Conservation (phyloP, 2,329 filamentous ascomycete genomes). For the Aspergillus tamarii region DNA sequence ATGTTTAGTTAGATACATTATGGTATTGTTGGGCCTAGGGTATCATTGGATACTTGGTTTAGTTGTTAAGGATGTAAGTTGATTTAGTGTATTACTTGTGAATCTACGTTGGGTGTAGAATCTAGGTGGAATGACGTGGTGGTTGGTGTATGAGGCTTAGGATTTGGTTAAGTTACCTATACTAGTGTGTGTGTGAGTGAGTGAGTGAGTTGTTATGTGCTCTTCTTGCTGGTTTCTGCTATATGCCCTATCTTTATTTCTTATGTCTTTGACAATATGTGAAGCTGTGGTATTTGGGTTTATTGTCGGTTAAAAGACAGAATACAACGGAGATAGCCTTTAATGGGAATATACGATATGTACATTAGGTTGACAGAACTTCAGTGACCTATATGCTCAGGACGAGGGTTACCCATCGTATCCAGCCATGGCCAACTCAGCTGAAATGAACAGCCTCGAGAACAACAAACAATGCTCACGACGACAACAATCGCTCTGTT, state of each 20-base stretch:
- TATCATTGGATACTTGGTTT: too few species aligned
- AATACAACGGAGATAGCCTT: neutral
- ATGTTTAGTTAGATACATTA: too few species aligned
- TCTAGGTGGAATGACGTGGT: too few species aligned
- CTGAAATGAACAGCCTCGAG: neutral
- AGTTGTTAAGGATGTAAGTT: too few species aligned
- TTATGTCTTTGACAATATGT: neutral
- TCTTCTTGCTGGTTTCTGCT: neutral
- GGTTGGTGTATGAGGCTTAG: neutral
- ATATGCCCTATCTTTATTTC: neutral
- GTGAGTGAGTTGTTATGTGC: neutral
- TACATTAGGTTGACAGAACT: neutral
- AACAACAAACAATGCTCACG: neutral
- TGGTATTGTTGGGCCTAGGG: too few species aligned
- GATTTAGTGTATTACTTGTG: too few species aligned
- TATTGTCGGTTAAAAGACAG: neutral
- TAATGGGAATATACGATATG: neutral
- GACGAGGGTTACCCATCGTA: neutral
- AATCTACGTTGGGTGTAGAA: too few species aligned
- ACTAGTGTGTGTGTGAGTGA: neutral
- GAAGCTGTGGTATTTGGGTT: neutral
- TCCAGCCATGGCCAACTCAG: neutral
- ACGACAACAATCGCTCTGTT: neutral
- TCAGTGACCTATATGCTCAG: neutral
- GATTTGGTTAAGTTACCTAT: neutral